A percentile compares a stretch with the other conserved stretches of the same genome.
Conservation (phyloP, 306 rosid genomes). For the Elaeagnus macrophylla region DNA sequence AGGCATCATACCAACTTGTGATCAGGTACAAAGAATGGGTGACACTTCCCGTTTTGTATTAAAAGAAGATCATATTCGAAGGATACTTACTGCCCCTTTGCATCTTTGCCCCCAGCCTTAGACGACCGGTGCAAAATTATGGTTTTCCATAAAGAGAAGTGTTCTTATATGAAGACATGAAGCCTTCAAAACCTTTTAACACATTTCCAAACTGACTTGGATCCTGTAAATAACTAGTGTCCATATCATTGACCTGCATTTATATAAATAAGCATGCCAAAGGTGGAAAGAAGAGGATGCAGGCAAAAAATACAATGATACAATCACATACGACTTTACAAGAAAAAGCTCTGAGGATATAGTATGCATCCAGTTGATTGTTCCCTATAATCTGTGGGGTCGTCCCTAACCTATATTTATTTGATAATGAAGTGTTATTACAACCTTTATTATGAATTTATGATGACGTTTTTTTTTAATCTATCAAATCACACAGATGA, state of each 20-base stretch:
- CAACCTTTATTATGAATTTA: too few species aligned
- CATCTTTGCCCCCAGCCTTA: conserved; percentile 79
- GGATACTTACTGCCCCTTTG: conserved; percentile 92
- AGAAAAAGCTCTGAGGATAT: too few species aligned
- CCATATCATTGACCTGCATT: conserved; percentile 88
- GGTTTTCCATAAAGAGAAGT: conserved; percentile 88
- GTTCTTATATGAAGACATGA: conserved; percentile 81
- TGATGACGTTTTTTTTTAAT: too few species aligned
- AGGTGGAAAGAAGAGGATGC: neutral
- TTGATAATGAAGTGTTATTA: too few species aligned
- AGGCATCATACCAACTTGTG: neutral
- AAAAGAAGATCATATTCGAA: neutral
- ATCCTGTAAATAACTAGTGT: conserved; percentile 91
- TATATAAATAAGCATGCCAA: conserved; percentile 8
- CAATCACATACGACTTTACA: too few species aligned
- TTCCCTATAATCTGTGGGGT: too few species aligned
- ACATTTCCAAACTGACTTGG: conserved; percentile 98
- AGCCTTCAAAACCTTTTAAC: conserved; percentile 95
- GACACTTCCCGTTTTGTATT: neutral
- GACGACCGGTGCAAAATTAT: conserved; percentile 91
- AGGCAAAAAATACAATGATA: neutral
- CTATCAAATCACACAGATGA: too few species aligned
- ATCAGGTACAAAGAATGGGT: neutral
- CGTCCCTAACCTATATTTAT: too few species aligned
- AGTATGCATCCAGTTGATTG: too few species aligned